These are phyloP conservation scores for Cicer pinnatifidum DNA, from an alignment of 306 rosid species.

Conservation along the genomic window DNA sequence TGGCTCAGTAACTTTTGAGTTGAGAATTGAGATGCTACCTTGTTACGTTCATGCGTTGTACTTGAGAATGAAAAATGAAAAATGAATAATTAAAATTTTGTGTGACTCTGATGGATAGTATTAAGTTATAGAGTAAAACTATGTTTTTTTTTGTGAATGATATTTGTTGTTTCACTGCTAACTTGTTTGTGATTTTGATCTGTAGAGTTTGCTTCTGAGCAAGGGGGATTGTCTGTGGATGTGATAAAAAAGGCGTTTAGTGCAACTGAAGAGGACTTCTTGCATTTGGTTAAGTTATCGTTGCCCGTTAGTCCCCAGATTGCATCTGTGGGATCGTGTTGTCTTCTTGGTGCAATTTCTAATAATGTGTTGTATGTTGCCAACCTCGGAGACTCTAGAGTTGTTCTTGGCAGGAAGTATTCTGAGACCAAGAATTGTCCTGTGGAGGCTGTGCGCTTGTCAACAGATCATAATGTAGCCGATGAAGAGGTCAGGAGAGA, in stretches of 20 bases:
- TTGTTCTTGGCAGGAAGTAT: slow-evolving; percentile 78
- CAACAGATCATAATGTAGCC: slow-evolving; percentile 91
- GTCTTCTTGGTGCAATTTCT: slow-evolving; percentile 89
- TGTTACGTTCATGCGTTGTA: not conserved
- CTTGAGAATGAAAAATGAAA: not conserved
- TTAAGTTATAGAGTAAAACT: not conserved
- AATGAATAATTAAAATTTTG: not conserved
- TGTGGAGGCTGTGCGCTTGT: slow-evolving; percentile 78
- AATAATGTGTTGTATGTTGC: slow-evolving; percentile 76
- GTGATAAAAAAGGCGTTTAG: slow-evolving; percentile 86
- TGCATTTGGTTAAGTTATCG: slow-evolving; percentile 69
- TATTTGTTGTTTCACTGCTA: not conserved
- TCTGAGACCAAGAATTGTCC: slow-evolving; percentile 34
- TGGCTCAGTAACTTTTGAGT: too few relatives aligned
- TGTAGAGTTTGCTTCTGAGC: slow-evolving; percentile 79
- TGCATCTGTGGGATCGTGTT: slow-evolving; percentile 91
- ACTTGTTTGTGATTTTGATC: slow-evolving; percentile 38
- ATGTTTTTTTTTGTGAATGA: not conserved
- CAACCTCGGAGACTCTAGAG: slow-evolving; percentile 94
- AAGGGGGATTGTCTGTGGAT: slow-evolving; percentile 83
- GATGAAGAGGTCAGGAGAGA: slow-evolving; percentile 91
- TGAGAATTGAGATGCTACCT: too few relatives aligned
- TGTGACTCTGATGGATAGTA: not conserved
- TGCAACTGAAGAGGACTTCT: slow-evolving; percentile 87
- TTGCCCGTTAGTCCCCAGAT: slow-evolving; percentile 68